These are phyloP conservation scores for Hyphodiscus hymeniophilus DNA, from an alignment of 495 filamentous ascomycete genomes.

Conservation along the genomic window DNA sequence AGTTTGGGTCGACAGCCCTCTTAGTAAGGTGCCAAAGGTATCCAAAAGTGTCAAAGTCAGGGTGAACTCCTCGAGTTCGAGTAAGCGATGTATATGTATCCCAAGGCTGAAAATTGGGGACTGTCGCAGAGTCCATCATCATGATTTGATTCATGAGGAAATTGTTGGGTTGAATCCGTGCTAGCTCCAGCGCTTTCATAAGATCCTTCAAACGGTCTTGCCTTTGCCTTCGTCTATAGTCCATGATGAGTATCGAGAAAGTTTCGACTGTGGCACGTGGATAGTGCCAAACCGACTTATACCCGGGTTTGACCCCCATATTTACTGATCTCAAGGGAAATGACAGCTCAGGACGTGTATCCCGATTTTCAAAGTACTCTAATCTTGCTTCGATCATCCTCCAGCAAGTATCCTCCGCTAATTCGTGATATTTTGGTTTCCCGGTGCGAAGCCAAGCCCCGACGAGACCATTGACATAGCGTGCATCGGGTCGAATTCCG, in stretches of 20 bases:
- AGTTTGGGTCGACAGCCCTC: constrained; percentile 41
- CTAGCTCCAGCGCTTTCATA: constrained; percentile 44
- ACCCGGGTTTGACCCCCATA: constrained; percentile 10
- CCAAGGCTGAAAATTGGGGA: constrained; percentile 30
- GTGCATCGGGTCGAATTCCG: constrained; percentile 54
- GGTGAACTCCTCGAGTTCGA: constrained; percentile 33
- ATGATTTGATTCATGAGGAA: constrained; percentile 73
- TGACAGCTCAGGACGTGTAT: background rate
- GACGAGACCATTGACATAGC: constrained; percentile 68
- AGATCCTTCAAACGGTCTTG: constrained; percentile 48
- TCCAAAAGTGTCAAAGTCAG: constrained; percentile 62
- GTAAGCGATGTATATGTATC: constrained; percentile 42
- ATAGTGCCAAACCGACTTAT: constrained; percentile 30
- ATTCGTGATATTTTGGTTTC: constrained; percentile 39
- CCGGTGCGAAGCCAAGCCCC: constrained; percentile 64
- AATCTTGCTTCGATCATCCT: constrained; percentile 64
- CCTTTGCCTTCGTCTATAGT: constrained; percentile 55
- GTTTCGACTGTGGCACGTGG: constrained; percentile 66
- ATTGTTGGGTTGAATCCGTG: constrained; percentile 55
- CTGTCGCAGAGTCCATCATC: constrained; percentile 34
- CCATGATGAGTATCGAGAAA: constrained; percentile 63
- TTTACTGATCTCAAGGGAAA: constrained; percentile 15
- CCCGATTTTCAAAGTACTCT: constrained; percentile 42
- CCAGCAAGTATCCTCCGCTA: constrained; percentile 67
- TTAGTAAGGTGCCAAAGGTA: constrained; percentile 51